A percentile compares a stretch with the other conserved stretches of the same genome.
phyloP scores from a whole-genome alignment of 495 filamentous ascomycete species.

The Aspergillus egyptiacus region DNA sequence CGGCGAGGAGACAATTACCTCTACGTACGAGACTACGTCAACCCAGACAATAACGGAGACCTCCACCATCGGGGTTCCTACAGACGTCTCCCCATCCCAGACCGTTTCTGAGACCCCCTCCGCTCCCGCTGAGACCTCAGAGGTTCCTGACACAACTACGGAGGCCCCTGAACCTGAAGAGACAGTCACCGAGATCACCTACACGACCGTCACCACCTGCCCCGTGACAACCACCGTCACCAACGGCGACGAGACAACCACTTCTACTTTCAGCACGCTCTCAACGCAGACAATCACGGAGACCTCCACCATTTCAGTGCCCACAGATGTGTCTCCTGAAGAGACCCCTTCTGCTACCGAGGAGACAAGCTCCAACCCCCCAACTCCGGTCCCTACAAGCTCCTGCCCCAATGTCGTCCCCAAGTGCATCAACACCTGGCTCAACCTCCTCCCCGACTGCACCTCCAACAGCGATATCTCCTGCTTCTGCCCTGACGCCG shows the following conservation, averaged over 20 bases:
- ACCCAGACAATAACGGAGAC: conserved; percentile 19
- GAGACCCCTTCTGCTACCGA: conserved; percentile 11
- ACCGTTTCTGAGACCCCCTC: no score
- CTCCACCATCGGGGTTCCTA: conserved; percentile 14
- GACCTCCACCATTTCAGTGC: conserved; percentile 17
- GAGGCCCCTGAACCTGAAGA: conserved; percentile 3
- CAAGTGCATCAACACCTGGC: conserved; percentile 90
- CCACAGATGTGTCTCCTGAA: conserved; percentile 17
- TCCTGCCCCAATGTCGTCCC: conserved; percentile 71
- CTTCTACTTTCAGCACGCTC: conserved; percentile 29
- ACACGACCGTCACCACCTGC: conserved; percentile 19
- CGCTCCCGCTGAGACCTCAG: no score
- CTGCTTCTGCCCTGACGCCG: conserved; percentile 80
- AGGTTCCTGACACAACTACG: conserved; percentile 9
- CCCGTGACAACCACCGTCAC: conserved; percentile 29
- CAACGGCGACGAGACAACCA: conserved; percentile 24
- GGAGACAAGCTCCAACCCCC: conserved; percentile 11
- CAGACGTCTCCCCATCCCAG: conserved; percentile 24
- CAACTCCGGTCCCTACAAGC: conserved; percentile 25
- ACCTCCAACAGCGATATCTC: conserved; percentile 70
- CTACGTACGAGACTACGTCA: conserved; percentile 30
- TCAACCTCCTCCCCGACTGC: conserved; percentile 63
- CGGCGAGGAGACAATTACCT: conserved; percentile 22
- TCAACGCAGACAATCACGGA: conserved; percentile 24
- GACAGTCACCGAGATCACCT: conserved; percentile 22